Evolutionary conservation across 345 rosid species (phyloP).

Genomic region (Barbarea vulgaris): DNA sequence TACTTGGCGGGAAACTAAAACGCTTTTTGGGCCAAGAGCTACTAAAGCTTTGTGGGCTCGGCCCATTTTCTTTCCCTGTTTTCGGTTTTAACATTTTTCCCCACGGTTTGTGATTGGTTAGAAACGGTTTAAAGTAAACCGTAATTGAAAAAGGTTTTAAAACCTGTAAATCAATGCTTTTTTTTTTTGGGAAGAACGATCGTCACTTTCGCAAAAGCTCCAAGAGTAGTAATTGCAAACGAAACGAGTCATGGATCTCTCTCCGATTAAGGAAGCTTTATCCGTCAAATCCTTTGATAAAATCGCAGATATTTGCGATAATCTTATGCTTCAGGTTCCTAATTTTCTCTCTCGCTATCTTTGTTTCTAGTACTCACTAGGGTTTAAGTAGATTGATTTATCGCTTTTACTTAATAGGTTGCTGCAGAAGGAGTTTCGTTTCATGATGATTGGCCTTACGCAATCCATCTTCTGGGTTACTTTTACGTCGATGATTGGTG

Average conservation of each 20-base stretch:
- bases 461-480: constrained; percentile 75
- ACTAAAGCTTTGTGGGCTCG: not conserved
- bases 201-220: constrained; percentile 9
- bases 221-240: not conserved
- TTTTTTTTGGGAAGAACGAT: not conserved
- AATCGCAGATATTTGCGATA: constrained; percentile 77
- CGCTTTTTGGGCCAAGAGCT: not conserved
- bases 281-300: constrained; percentile 57
- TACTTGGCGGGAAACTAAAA: not conserved
- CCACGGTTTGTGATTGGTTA: not conserved
- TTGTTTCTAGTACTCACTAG: constrained; percentile 10
- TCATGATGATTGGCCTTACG: constrained; percentile 93
- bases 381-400: constrained; percentile 9
- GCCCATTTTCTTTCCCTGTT: not conserved
- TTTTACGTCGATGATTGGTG: constrained; percentile 68
- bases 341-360: constrained; percentile 1
- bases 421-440: constrained; percentile 68
- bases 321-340: constrained; percentile 71
- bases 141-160: not conserved
- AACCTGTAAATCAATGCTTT: not conserved
- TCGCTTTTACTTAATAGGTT: constrained; percentile 44
- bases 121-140: not conserved
- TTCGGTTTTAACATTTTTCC: not conserved
- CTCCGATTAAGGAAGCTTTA: constrained; percentile 60
- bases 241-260: constrained; percentile 62